Conservation (phyloP, 352 stramenopile species). For the Saprolegnia diclina region DNA sequence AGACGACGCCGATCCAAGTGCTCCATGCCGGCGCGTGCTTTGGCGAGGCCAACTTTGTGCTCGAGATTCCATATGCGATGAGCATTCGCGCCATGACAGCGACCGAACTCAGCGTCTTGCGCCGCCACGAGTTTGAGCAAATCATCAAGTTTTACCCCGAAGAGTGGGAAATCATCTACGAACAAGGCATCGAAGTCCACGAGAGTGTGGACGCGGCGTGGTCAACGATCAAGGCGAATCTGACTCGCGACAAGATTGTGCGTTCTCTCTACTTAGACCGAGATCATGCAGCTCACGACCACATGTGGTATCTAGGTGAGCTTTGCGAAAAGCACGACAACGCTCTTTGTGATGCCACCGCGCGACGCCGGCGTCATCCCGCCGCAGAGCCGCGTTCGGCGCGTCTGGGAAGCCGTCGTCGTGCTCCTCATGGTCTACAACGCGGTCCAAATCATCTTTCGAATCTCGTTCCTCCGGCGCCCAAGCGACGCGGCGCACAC, state of each 20-base stretch:
- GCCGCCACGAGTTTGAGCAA: conserved; percentile 40
- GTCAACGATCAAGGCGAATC: conserved; percentile 15
- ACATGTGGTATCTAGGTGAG: conserved; percentile 50
- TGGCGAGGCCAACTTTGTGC: conserved; percentile 55
- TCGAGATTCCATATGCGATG: conserved; percentile 28
- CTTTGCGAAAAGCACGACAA: conserved; percentile 14
- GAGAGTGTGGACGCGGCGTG: conserved; percentile 3
- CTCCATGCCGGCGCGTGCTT: conserved; percentile 54
- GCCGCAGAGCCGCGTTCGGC: conserved; percentile 31
- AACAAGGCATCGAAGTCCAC: conserved; percentile 2
- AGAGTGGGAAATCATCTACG: conserved; percentile 25
- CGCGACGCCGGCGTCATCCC: conserved; percentile 12
- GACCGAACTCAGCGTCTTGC: conserved; percentile 20
- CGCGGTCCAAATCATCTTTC: conserved; percentile 61
- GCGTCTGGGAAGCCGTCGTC: conserved; percentile 60
- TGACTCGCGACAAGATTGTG: conserved; percentile 38
- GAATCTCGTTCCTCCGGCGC: conserved; percentile 52
- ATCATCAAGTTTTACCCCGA: conserved; percentile 28
- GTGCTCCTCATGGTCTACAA: conserved; percentile 57
- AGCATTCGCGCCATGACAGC: conserved; percentile 19
- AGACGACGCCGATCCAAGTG: conserved; percentile 45
- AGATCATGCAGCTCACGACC: conserved; percentile 37
- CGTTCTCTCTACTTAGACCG: conserved; percentile 40
- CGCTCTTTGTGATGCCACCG: conserved; percentile 17
- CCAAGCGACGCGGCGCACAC: conserved; percentile 27